Evolutionary conservation across 306 rosid species (phyloP).

Genomic region (Lathyrus oleraceus): DNA sequence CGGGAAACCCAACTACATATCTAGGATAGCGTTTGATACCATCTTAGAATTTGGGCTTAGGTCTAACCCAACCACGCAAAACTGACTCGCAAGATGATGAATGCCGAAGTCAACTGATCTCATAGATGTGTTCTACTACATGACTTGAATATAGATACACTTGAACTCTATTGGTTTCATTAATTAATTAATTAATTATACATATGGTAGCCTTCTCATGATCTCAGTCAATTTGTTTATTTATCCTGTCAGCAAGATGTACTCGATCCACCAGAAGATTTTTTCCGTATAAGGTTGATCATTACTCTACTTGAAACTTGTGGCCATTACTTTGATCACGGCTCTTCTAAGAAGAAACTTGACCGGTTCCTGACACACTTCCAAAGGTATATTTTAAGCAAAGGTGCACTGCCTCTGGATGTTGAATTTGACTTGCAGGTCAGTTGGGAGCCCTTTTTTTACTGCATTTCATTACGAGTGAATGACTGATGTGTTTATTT

Average conservation of each 20-base stretch:
- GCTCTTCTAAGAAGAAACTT: slow-evolving; percentile 97
- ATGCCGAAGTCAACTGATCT: not conserved
- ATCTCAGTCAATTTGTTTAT: slow-evolving; percentile 30
- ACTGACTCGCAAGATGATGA: not conserved
- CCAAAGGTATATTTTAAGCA: slow-evolving; percentile 91
- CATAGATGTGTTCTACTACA: not conserved
- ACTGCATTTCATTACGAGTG: slow-evolving; percentile 18
- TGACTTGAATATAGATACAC: slow-evolving; percentile 2
- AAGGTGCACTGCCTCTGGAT: slow-evolving; percentile 87
- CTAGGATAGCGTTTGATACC: not conserved
- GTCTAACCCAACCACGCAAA: not conserved
- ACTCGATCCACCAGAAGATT: slow-evolving; percentile 97
- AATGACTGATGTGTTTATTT: slow-evolving; percentile 12
- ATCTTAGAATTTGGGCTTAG: not conserved
- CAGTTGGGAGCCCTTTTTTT: slow-evolving; percentile 35
- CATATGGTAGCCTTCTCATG: slow-evolving; percentile 31
- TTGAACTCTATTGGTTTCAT: slow-evolving; percentile 10
- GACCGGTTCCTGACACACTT: slow-evolving; percentile 81
- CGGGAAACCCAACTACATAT: not conserved
- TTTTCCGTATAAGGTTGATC: slow-evolving; percentile 93
- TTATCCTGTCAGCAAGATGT: slow-evolving; percentile 71
- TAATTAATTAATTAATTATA: slow-evolving; percentile 3
- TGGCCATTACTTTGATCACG: slow-evolving; percentile 97
- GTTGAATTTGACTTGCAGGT: slow-evolving; percentile 96
- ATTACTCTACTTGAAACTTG: slow-evolving; percentile 94